Evolutionary conservation across 2,329 filamentous ascomycete genomes (phyloP).

Genomic region (Daldinia eschscholtzii): DNA sequence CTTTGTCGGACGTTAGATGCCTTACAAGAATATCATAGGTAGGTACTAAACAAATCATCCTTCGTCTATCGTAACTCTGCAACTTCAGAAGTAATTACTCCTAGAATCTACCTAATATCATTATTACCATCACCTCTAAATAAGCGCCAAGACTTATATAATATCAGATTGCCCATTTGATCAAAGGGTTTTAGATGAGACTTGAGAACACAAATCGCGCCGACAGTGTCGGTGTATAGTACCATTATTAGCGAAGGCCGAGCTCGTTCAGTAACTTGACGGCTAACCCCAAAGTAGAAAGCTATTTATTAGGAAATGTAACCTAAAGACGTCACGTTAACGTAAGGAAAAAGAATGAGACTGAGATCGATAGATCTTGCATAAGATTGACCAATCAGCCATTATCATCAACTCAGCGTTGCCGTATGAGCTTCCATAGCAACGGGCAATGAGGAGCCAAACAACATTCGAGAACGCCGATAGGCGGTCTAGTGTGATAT

Average conservation of each 20-base stretch:
- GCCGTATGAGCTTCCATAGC: constrained; percentile 10
- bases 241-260: constrained; percentile 17
- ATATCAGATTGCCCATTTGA: constrained; percentile 15
- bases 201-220: constrained; percentile 1
- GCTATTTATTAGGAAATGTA: constrained; percentile 16
- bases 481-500: constrained; percentile 13
- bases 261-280: constrained; percentile 12
- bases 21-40: constrained; percentile 4
- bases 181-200: not conserved
- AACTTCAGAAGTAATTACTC: not conserved
- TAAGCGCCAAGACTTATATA: constrained; percentile 12
- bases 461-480: constrained; percentile 3
- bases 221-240: constrained; percentile 1
- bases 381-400: not conserved
- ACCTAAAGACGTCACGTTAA: constrained; percentile 23
- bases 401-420: not conserved
- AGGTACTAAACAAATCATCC: not conserved
- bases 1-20: not conserved
- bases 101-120: not conserved
- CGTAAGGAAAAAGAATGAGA: constrained; percentile 1
- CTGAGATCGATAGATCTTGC: constrained; percentile 4
- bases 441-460: not conserved
- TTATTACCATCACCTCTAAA: not conserved
- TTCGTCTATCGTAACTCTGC: not conserved
- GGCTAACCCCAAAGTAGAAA: constrained; percentile 2